phyloP scores from a whole-genome alignment of 345 rosid species.

The Citrus cavaleriei region DNA sequence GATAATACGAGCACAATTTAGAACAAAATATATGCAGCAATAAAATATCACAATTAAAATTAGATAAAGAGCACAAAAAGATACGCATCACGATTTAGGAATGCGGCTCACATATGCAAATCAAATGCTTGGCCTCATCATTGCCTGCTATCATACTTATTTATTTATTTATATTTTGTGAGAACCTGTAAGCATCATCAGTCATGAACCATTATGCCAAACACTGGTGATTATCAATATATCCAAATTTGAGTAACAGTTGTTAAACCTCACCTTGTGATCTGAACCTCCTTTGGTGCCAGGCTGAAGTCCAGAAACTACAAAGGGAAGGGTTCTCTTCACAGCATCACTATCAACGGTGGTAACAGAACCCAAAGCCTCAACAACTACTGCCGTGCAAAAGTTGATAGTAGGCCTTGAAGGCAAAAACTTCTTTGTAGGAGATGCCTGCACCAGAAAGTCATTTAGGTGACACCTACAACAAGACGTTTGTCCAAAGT shows the following conservation, averaged over 20 bases:
- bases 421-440: slow-evolving; percentile 61
- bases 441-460: slow-evolving; percentile 56
- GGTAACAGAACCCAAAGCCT: slow-evolving; percentile 59
- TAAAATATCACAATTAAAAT: neutral
- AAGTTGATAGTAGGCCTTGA: slow-evolving; percentile 62
- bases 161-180: too few relatives aligned
- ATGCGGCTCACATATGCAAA: neutral
- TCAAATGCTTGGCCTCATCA: neutral
- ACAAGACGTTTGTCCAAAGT: slow-evolving; percentile 8
- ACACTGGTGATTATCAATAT: neutral
- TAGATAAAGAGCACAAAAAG: neutral
- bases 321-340: slow-evolving; percentile 76
- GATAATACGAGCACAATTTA: neutral
- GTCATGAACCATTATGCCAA: neutral
- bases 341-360: slow-evolving; percentile 61
- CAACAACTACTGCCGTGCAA: slow-evolving; percentile 81
- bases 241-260: neutral
- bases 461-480: slow-evolving; percentile 6
- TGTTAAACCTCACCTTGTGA: slow-evolving; percentile 59
- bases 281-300: slow-evolving; percentile 54
- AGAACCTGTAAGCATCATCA: neutral
- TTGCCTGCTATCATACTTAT: neutral
- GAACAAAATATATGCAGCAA: too few relatives aligned
- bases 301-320: slow-evolving; percentile 64
- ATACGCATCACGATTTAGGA: neutral